Evolutionary conservation across 768 basidiomycete genomes (phyloP).

Genomic region (Lactarius vividus): DNA sequence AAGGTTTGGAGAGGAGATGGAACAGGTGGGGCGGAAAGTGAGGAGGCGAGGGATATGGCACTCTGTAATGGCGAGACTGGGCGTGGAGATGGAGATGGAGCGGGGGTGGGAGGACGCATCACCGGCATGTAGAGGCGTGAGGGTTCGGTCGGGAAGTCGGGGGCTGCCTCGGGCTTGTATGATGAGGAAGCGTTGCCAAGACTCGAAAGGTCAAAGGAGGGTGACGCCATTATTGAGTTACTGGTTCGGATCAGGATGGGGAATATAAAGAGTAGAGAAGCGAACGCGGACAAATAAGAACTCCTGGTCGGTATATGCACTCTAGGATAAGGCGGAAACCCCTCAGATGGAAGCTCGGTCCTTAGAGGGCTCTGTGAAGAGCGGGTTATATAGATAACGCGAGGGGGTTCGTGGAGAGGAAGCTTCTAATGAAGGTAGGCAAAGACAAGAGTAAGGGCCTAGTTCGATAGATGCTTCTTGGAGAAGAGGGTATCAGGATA

Average conservation of each 20-base stretch:
- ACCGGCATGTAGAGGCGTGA: conserved; percentile 17
- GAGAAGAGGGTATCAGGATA: background rate
- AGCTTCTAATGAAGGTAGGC: background rate
- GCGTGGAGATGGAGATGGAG: conserved; percentile 28
- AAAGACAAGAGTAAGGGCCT: background rate
- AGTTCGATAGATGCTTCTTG: background rate
- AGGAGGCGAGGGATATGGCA: conserved; percentile 3
- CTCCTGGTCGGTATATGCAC: background rate
- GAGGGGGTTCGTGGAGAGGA: background rate
- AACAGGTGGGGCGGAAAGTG: background rate
- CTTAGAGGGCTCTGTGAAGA: background rate
- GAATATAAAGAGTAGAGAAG: background rate
- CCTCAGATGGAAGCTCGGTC: background rate
- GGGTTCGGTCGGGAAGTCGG: conserved; percentile 14
- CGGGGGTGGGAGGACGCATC: conserved; percentile 27
- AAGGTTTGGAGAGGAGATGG: conserved; percentile 1
- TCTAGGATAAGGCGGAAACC: background rate
- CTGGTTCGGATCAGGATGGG: background rate
- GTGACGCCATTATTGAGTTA: conserved; percentile 1
- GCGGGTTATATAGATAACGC: background rate
- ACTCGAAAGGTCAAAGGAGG: conserved; percentile 3
- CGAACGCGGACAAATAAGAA: background rate
- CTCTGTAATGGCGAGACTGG: conserved; percentile 13
- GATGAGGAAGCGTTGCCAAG: conserved; percentile 1
- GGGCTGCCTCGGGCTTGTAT: conserved; percentile 8